Evolutionary conservation across 495 filamentous ascomycete genomes (phyloP).

Genomic region (Podospora bellae-mahoneyi): DNA sequence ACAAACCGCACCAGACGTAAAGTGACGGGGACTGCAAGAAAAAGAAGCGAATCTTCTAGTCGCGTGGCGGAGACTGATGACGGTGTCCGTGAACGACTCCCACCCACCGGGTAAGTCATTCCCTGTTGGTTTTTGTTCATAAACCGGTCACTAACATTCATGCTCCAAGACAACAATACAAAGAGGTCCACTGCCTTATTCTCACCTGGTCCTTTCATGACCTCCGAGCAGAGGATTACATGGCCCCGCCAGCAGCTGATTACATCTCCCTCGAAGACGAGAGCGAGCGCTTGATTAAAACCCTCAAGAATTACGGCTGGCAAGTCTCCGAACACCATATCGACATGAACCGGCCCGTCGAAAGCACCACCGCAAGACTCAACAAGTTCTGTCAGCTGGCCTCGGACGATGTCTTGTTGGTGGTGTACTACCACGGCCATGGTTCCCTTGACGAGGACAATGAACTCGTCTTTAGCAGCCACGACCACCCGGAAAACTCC

Average conservation of each 20-base stretch:
- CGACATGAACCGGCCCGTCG: slow-evolving; percentile 27
- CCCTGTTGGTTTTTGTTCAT: not conserved
- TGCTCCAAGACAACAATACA: slow-evolving; percentile 22
- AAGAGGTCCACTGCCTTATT: slow-evolving; percentile 31
- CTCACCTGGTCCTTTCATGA: slow-evolving; percentile 37
- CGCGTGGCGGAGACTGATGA: slow-evolving; percentile 8
- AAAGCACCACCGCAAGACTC: slow-evolving; percentile 18
- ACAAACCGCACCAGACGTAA: not conserved
- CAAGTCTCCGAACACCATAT: slow-evolving; percentile 29
- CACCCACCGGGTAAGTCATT: slow-evolving; percentile 18
- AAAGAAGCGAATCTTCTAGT: slow-evolving; percentile 11
- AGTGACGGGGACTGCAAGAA: not conserved
- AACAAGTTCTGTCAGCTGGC: slow-evolving; percentile 27
- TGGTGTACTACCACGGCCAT: slow-evolving; percentile 37
- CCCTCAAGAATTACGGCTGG: slow-evolving; percentile 31
- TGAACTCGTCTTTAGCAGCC: slow-evolving; percentile 37
- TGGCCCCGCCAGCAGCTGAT: slow-evolving; percentile 23
- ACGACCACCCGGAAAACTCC: slow-evolving; percentile 32
- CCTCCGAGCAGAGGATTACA: slow-evolving; percentile 28
- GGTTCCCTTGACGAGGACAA: slow-evolving; percentile 33
- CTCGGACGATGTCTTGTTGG: slow-evolving; percentile 31
- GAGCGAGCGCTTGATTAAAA: slow-evolving; percentile 28
- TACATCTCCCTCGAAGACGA: slow-evolving; percentile 36
- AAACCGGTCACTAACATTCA: slow-evolving; percentile 4
- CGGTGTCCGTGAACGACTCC: not conserved